phyloP scores from a whole-genome alignment of 306 rosid species.

The Vigna nakashimae region DNA sequence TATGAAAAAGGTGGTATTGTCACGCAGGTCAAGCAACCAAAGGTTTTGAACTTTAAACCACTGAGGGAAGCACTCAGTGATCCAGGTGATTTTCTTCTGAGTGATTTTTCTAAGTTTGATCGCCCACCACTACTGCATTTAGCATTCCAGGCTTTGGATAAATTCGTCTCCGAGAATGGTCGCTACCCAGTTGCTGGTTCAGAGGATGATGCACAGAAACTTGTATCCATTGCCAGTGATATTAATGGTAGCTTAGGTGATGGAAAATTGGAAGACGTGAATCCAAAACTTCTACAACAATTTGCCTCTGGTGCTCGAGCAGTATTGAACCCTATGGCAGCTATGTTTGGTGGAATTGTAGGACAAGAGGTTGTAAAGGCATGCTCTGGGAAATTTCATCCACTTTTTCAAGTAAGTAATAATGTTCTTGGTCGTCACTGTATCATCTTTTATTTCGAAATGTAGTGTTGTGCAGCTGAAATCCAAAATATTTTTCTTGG shows the following conservation, averaged over 20 bases:
- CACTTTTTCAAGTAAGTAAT: constrained; percentile 78
- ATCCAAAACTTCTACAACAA: constrained; percentile 71
- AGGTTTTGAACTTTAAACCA: constrained; percentile 88
- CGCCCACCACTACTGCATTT: constrained; percentile 83
- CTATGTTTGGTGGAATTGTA: constrained; percentile 93
- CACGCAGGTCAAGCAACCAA: constrained; percentile 90
- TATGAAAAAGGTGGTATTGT: constrained; percentile 93
- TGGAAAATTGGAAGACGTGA: constrained; percentile 71
- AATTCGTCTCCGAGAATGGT: constrained; percentile 67
- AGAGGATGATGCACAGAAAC: constrained; percentile 81
- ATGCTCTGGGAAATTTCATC: constrained; percentile 96
- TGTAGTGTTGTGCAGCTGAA: not conserved
- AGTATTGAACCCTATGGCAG: constrained; percentile 93
- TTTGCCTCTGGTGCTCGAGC: constrained; percentile 93
- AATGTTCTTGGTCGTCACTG: constrained; percentile 1
- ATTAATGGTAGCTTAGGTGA: constrained; percentile 70
- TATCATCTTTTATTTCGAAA: constrained; percentile 1
- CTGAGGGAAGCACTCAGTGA: constrained; percentile 75
- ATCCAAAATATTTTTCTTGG: not conserved
- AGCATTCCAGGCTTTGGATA: constrained; percentile 89
- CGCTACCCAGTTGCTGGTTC: constrained; percentile 84
- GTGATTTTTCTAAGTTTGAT: constrained; percentile 91
- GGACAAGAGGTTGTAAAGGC: constrained; percentile 97
- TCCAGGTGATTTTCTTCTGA: constrained; percentile 90
- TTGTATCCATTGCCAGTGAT: constrained; percentile 64